Percentiles rank a stretch among this genome's conserved stretches.
Evolutionary conservation across 208 protist species (phyloP).

Genomic region (Strigomonas galati): DNA sequence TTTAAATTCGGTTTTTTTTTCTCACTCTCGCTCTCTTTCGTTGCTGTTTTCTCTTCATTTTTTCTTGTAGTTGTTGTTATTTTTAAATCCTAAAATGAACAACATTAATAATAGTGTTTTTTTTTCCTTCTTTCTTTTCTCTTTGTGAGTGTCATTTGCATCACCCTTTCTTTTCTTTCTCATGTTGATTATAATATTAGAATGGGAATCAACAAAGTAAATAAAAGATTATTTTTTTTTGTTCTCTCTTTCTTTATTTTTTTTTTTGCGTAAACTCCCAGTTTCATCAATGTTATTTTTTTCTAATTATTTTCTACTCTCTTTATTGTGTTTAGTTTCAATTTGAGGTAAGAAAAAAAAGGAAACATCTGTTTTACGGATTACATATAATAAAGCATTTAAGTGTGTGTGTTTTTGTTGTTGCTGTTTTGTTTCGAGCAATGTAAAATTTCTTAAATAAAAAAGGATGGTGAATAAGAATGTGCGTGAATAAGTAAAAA

Average conservation of each 20-base stretch:
- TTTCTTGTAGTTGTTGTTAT: neutral
- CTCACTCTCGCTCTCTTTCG: neutral
- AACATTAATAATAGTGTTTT: neutral
- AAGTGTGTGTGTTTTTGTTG: neutral
- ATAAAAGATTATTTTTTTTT: no score
- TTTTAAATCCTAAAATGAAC: neutral
- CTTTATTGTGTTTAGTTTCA: no score
- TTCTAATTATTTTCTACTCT: no score
- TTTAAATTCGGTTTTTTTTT: neutral
- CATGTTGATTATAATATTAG: neutral
- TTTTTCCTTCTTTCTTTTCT: slow-evolving; percentile 2
- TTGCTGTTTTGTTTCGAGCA: neutral
- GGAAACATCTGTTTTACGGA: no score
- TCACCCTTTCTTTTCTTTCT: slow-evolving; percentile 4
- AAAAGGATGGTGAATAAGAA: neutral
- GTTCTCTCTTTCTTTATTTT: no score
- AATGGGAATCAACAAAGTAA: neutral
- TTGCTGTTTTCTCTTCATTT: neutral
- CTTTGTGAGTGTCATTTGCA: neutral
- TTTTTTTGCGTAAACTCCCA: no score
- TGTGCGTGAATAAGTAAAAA: neutral
- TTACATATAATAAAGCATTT: neutral
- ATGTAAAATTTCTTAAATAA: neutral
- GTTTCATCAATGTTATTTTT: neutral
- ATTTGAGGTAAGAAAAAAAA: no score